phyloP scores from a whole-genome alignment of 768 basidiomycete species.

The Flagelloscypha sp. region DNA sequence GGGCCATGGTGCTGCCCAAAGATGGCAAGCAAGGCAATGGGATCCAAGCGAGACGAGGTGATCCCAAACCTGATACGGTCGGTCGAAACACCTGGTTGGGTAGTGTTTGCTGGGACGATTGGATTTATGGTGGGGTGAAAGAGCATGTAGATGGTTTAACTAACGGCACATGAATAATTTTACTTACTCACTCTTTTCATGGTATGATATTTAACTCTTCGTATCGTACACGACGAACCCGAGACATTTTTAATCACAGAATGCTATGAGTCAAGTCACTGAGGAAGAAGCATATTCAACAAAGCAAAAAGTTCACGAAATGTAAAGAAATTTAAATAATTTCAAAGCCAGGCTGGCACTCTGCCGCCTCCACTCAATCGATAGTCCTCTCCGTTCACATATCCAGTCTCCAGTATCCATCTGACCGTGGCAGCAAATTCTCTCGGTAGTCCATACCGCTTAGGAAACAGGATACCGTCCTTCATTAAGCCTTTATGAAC shows the following conservation, averaged over 20 bases:
- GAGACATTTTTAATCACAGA: too few species aligned
- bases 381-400: conserved; percentile 48
- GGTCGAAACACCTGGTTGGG: conserved; percentile 31
- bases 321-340: too few species aligned
- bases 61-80: conserved; percentile 13
- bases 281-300: too few species aligned
- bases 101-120: conserved; percentile 35
- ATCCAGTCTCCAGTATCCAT: conserved; percentile 42
- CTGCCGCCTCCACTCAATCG: conserved; percentile 35
- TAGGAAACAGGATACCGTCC: conserved; percentile 35
- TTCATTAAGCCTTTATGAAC: conserved; percentile 29
- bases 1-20: conserved; percentile 41
- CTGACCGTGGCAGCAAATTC: conserved; percentile 46
- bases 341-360: too few species aligned
- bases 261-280: too few species aligned
- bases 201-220: too few species aligned
- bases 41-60: conserved; percentile 19
- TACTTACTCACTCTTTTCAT: too few species aligned
- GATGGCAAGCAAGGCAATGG: conserved; percentile 32
- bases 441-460: conserved; percentile 35
- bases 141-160: too few species aligned
- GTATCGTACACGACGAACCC: too few species aligned
- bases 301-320: too few species aligned
- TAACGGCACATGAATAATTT: too few species aligned
- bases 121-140: too few species aligned